Evolutionary conservation across 176 grass and related monocot species (phyloP).

Genomic region (Zoysia japonica): DNA sequence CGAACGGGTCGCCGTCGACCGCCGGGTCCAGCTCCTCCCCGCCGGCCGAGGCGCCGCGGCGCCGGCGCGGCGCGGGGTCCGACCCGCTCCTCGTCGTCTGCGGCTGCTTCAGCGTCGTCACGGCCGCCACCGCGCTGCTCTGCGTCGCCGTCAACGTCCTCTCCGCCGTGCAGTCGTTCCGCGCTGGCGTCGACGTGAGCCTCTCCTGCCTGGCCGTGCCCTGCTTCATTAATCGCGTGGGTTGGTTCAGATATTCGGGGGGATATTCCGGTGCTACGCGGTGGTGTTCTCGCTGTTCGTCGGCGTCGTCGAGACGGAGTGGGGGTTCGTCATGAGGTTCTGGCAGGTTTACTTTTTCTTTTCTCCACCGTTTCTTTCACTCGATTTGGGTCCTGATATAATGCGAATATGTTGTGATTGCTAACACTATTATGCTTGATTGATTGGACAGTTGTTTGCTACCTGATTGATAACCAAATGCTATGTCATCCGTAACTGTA

Average conservation of each 20-base stretch:
- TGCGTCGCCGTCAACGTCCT: slow-evolving; percentile 84
- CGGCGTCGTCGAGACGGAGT: slow-evolving; percentile 77
- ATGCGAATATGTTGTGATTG: background rate
- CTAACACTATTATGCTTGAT: background rate
- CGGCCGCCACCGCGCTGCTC: slow-evolving; percentile 63
- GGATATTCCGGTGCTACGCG: slow-evolving; percentile 88
- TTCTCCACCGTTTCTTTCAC: background rate
- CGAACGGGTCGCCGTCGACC: background rate
- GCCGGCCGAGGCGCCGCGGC: slow-evolving; percentile 28
- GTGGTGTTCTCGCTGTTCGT: slow-evolving; percentile 75
- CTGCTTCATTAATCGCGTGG: too few species aligned
- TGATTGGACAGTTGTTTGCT: background rate
- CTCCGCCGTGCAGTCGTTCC: slow-evolving; percentile 74
- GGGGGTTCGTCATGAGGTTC: slow-evolving; percentile 69
- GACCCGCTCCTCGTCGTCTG: slow-evolving; percentile 86
- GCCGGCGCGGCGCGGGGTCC: slow-evolving; percentile 1
- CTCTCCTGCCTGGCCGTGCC: too few species aligned
- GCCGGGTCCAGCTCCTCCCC: background rate
- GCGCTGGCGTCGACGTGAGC: slow-evolving; percentile 52
- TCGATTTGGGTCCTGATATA: background rate
- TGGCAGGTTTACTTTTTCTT: slow-evolving; percentile 38
- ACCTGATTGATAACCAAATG: background rate
- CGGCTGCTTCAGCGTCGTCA: slow-evolving; percentile 85
- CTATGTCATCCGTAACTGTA: too few species aligned
- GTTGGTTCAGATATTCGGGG: slow-evolving; percentile 79